Evolutionary conservation across 768 basidiomycete species (phyloP), one percentile per base, ranked within the genome.

Genomic region (Cytidiella melzeri): DNA sequence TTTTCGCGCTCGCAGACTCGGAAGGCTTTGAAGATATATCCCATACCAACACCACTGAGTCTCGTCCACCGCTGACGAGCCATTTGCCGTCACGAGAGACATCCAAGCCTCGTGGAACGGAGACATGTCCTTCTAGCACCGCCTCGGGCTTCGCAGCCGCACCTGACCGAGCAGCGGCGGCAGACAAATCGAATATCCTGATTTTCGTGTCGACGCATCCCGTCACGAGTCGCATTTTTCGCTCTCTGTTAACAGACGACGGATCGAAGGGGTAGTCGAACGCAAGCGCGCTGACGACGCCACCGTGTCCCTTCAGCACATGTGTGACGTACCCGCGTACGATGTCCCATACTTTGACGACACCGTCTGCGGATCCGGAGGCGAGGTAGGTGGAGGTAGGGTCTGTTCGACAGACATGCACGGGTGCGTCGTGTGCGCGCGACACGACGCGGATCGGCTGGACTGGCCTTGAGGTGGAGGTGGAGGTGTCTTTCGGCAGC

Each of bases 321-420:
- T 99, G 96, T 0, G 96, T 99, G 26, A 89, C 80, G 63, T 84
- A 93, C 27, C 92, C 94, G 21, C 83, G 83, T 3, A 74, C 67
- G 41, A 93, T 82, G 64, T 96, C 86, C 93, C 93, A 98, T 9
- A 99, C 91, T 71, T 97, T 98, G 40, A 97, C 96, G 26, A 90
- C 77, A 20, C 96, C 95, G 56, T 99, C 96, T 5, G 95, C 92
- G 10, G 95, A 88, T 1, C 96, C 96, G 15, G 94, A 95, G 5
- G 96, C 96, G 55, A 97, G 77, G 56, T 95, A 87, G 1, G 87
- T 84, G 1, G 89, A 92, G 7, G 88, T 88, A 15, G 85, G 90
- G 70, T 91, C 94, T 12, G 80, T 67, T 55, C 76, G 80, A 61
- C 89, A 90, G 47, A 94, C 86, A 60, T 97, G 92, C 41, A 98